Percentiles rank a stretch among this genome's conserved stretches.
Evolutionary conservation across 768 basidiomycete genomes (phyloP).

Genomic region (Tulasnella sp.): DNA sequence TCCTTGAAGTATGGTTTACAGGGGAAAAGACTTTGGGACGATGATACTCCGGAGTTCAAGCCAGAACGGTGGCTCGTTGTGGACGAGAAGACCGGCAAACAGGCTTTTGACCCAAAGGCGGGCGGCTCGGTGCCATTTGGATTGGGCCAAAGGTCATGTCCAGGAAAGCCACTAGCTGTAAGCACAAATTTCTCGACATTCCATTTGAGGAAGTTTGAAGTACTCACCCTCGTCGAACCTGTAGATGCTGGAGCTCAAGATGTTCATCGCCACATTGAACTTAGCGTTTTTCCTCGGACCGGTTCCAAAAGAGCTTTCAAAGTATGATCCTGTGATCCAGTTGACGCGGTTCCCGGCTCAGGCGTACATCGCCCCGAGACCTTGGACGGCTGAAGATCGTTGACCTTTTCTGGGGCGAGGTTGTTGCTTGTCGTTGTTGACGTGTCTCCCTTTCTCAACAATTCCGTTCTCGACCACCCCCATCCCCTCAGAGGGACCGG

Average conservation of each 20-base stretch:
- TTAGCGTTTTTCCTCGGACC: neutral
- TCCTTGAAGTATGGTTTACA: neutral
- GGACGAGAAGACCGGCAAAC: neutral
- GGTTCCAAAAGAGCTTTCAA: neutral
- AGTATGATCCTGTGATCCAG: neutral
- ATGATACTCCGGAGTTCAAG: conserved; percentile 1
- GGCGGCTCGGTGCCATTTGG: neutral
- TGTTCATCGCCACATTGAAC: neutral
- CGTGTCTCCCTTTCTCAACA: neutral
- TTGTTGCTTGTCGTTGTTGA: neutral
- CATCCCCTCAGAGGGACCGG: neutral
- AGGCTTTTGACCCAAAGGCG: neutral
- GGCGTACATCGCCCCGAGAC: neutral
- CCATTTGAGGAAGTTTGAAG: too few relatives aligned
- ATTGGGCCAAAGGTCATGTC: neutral
- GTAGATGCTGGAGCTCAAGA: neutral
- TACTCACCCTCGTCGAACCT: too few relatives aligned
- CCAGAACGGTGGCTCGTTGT: conserved; percentile 3
- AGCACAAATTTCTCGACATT: neutral
- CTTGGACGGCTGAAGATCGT: neutral
- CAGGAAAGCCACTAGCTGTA: neutral
- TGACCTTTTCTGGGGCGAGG: neutral
- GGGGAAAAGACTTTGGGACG: neutral
- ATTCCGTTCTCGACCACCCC: neutral
- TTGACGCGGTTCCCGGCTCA: neutral